Evolutionary conservation across 495 filamentous ascomycete species (phyloP), one percentile per base, ranked within the genome.

Genomic region (Staphylotrichum longicolle): DNA sequence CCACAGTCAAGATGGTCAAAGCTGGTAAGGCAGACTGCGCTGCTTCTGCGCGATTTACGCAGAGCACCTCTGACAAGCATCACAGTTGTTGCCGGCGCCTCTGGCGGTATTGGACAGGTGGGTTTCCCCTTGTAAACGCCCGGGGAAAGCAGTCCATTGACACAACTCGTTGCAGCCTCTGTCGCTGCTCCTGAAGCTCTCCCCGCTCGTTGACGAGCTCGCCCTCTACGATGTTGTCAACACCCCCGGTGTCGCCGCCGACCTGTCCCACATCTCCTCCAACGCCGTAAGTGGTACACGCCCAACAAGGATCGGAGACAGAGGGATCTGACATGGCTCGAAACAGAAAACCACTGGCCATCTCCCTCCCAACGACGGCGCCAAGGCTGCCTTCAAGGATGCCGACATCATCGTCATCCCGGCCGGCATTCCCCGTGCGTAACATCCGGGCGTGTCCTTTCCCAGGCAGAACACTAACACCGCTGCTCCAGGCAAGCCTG

Each of bases 141-240:
- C 6, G 8, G 20, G 15, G 40, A 46, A 3, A 37, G 15, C 33
- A 15, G 15, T 11, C 27, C 60, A 49, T 58, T 64, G 57, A 63
- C 47, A 42, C 48, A 5, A 6, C 47, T 35, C 41, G n/a, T 57
- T 44, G 61, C 69, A 98, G 95, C 94, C 94, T 48, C 82, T 98
- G 68, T 98, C 95, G 62, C 92, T 98, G 66, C 86, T 98, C 68
- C 79, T 96, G 67, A 98, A 98, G 84, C 82, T 86, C 60, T 88
- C 80, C 57, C 90, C 91, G 41, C 85, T 93, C 63, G 78, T 98
- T 64, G 86, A 93, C 69, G 89, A 97, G 80, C 88, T 98, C 71
- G 81, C 92, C 55, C 87, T 98, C 65, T 98, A 96, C 83, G 94
- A 98, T 93, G 91, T 98, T 62, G 94, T 97, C 75, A 96, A 97